These are phyloP conservation scores for Aureobasidium subglaciale DNA, from an alignment of 2,329 filamentous ascomycete genomes.

Conservation along the genomic window DNA sequence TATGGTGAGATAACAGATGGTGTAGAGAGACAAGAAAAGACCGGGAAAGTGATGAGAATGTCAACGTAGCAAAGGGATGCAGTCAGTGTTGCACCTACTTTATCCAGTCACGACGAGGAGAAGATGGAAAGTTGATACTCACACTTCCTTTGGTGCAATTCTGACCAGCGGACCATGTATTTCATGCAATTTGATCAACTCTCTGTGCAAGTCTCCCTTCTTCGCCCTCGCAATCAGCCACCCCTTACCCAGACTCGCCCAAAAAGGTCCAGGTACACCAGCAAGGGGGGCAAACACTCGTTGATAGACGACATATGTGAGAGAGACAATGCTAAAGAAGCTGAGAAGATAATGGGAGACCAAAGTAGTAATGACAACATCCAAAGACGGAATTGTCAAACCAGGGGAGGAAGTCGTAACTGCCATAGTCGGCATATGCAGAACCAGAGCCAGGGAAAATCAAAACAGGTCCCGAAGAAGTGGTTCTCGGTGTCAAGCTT, in stretches of 20 bases:
- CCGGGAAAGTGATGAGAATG: too few species aligned
- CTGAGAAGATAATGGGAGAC: background rate
- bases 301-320: slow-evolving; percentile 23
- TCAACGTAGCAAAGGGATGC: too few species aligned
- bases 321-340: background rate
- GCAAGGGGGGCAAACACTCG: slow-evolving; percentile 22
- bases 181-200: slow-evolving; percentile 26
- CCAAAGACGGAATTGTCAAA: background rate
- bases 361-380: background rate
- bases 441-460: background rate
- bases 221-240: slow-evolving; percentile 28
- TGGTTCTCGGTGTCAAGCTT: slow-evolving; percentile 3
- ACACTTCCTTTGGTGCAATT: slow-evolving; percentile 27
- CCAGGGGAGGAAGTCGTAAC: background rate
- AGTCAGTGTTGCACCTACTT: too few species aligned
- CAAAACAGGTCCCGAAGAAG: background rate
- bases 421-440: slow-evolving; percentile 4
- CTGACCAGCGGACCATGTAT: slow-evolving; percentile 26
- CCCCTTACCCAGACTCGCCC: slow-evolving; percentile 21
- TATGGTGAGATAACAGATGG: too few species aligned
- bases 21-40: too few species aligned
- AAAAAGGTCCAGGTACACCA: slow-evolving; percentile 24
- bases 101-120: background rate
- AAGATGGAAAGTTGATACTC: background rate
- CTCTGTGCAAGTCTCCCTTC: slow-evolving; percentile 25